A percentile compares a stretch with the other conserved stretches of the same genome.
Conservation (phyloP, 305 asterid genomes). For the Solanum hybrid region DNA sequence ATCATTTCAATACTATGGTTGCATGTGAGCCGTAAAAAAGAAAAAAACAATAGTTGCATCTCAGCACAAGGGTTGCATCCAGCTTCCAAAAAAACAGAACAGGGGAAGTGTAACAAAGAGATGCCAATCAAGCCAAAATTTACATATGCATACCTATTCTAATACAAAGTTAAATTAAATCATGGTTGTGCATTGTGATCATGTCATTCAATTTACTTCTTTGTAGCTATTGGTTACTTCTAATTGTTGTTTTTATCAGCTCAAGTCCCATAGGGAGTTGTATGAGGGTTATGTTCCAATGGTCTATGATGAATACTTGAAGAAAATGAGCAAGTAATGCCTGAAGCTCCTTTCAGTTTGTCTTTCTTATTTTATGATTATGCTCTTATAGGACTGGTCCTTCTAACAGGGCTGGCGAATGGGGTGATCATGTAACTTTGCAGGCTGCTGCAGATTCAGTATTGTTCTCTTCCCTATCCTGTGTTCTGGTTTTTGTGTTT, state of each 20-base stretch:
- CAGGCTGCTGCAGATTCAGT: conserved; percentile 98
- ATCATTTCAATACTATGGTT: background rate
- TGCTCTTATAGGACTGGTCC: conserved; percentile 10
- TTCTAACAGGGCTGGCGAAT: conserved; percentile 65
- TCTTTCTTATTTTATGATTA: background rate
- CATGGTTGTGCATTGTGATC: background rate
- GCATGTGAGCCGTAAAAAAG: background rate
- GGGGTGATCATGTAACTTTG: conserved; percentile 92
- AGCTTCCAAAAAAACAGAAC: background rate
- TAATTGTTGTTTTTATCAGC: conserved; percentile 35
- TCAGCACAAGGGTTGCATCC: background rate
- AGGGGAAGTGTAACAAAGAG: background rate
- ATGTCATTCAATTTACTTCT: background rate
- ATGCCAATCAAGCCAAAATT: background rate
- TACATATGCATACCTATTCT: background rate
- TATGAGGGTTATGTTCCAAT: conserved; percentile 77
- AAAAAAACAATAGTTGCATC: background rate
- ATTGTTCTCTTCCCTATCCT: conserved; percentile 8
- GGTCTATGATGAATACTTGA: conserved; percentile 59
- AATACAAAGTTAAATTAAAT: background rate
- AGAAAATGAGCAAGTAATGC: conserved; percentile 58
- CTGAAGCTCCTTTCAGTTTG: conserved; percentile 3
- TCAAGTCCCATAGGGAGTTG: conserved; percentile 56
- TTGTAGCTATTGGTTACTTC: conserved; percentile 1
- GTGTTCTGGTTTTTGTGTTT: background rate